These are phyloP conservation scores for Phytomonas francai DNA, from an alignment of 208 protist species.

Conservation along the genomic window DNA sequence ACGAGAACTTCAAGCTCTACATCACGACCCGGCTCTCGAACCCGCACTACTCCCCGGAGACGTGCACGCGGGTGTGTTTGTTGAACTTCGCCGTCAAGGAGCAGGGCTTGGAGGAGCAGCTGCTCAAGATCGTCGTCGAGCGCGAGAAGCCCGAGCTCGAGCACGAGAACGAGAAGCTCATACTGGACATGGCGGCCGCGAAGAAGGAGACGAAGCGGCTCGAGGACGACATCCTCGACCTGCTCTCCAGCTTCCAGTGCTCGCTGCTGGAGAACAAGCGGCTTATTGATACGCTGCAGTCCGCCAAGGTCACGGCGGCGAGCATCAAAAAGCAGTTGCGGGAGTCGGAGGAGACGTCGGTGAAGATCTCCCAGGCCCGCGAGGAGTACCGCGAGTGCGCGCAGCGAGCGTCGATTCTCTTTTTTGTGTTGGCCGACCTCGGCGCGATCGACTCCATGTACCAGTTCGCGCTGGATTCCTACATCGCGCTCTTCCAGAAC, in stretches of 20 bases:
- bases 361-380: slow-evolving; percentile 94
- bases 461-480: slow-evolving; percentile 97
- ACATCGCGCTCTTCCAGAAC: slow-evolving; percentile 95
- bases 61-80: slow-evolving; percentile 95
- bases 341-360: slow-evolving; percentile 90
- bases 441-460: slow-evolving; percentile 98
- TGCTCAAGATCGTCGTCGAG: slow-evolving; percentile 96
- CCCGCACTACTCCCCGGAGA: slow-evolving; percentile 97
- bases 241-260: slow-evolving; percentile 89
- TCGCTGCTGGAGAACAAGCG: slow-evolving; percentile 96
- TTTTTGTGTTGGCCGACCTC: slow-evolving; percentile 97
- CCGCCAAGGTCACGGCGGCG: slow-evolving; percentile 94
- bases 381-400: slow-evolving; percentile 96
- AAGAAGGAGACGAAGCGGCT: slow-evolving; percentile 95
- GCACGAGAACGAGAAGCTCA: slow-evolving; percentile 96
- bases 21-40: slow-evolving; percentile 97
- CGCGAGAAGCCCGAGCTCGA: slow-evolving; percentile 97
- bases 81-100: slow-evolving; percentile 98
- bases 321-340: slow-evolving; percentile 92
- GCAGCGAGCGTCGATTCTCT: slow-evolving; percentile 93
- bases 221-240: slow-evolving; percentile 96
- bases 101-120: slow-evolving; percentile 97
- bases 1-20: slow-evolving; percentile 96
- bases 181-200: slow-evolving; percentile 89
- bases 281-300: slow-evolving; percentile 95